Percentiles rank a stretch among this genome's conserved stretches.
phyloP scores from a whole-genome alignment of 345 rosid species.

The Ricinus communis region DNA sequence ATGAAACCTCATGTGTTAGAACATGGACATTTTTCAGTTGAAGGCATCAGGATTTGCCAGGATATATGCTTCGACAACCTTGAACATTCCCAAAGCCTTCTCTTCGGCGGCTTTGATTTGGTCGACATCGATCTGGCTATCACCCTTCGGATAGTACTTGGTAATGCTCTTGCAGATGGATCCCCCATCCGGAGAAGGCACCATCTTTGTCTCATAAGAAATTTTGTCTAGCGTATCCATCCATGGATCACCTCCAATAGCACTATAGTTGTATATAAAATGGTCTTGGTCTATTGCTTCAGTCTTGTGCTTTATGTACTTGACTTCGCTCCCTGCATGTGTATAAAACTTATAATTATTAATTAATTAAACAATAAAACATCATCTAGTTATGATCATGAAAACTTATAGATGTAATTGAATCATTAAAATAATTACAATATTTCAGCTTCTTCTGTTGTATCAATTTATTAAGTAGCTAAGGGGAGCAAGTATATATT shows the following conservation, averaged over 20 bases:
- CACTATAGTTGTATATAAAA: not conserved
- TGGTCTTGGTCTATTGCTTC: conserved; percentile 4
- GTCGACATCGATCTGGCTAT: not conserved
- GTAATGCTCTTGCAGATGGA: not conserved
- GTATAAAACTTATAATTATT: not conserved
- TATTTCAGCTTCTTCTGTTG: too few relatives aligned
- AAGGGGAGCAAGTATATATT: too few relatives aligned
- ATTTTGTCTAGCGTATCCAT: not conserved
- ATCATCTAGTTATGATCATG: too few relatives aligned
- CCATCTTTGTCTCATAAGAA: not conserved
- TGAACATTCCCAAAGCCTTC: not conserved
- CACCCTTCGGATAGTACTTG: conserved; percentile 1
- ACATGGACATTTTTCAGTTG: too few relatives aligned
- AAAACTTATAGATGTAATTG: too few relatives aligned
- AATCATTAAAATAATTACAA: too few relatives aligned
- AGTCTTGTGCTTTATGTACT: not conserved
- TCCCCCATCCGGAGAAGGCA: conserved; percentile 14
- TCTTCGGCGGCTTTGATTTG: not conserved
- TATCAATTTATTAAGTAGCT: too few relatives aligned
- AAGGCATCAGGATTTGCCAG: not conserved
- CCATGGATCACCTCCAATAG: conserved; percentile 3
- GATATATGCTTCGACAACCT: not conserved
- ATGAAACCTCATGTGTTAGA: too few relatives aligned
- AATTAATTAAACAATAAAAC: not conserved
- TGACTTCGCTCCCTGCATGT: not conserved